Evolutionary conservation across 768 basidiomycete species (phyloP).

Genomic region (Tricholoma hemisulphureum): DNA sequence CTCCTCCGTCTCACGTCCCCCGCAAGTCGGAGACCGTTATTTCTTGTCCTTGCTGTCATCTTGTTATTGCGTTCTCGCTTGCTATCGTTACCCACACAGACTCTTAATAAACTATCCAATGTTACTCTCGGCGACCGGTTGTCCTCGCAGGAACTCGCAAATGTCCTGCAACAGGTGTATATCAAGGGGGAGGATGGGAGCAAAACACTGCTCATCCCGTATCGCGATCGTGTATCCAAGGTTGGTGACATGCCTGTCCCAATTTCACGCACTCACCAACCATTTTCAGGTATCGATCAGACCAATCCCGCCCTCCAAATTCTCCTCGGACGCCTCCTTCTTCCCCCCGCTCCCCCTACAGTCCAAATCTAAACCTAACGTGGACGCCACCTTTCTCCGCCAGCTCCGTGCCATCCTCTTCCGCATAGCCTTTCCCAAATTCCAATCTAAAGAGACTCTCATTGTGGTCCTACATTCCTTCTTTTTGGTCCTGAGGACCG

Average conservation of each 20-base stretch:
- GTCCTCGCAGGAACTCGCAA: conserved; percentile 40
- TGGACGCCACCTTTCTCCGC: conserved; percentile 65
- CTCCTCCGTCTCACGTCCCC: too few relatives aligned
- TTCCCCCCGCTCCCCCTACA: conserved; percentile 58
- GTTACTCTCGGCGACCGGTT: conserved; percentile 28
- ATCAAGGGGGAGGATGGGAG: conserved; percentile 55
- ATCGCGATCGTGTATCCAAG: conserved; percentile 61
- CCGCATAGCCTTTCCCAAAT: conserved; percentile 67
- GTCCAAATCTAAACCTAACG: conserved; percentile 54
- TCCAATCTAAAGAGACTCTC: conserved; percentile 65
- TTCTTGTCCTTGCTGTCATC: conserved; percentile 44
- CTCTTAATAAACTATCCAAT: conserved; percentile 26
- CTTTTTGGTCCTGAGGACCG: conserved; percentile 83
- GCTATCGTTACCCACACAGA: conserved; percentile 31
- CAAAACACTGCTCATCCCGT: conserved; percentile 66
- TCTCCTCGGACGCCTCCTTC: conserved; percentile 50
- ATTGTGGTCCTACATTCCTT: conserved; percentile 76
- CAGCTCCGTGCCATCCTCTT: conserved; percentile 74
- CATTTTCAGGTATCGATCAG: conserved; percentile 39
- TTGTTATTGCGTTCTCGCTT: conserved; percentile 53
- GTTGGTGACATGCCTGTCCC: conserved; percentile 32
- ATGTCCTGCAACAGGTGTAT: conserved; percentile 63
- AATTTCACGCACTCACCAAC: background rate
- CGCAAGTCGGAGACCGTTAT: conserved; percentile 32
- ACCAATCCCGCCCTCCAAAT: conserved; percentile 48